Evolutionary conservation across 140 eudicot species (phyloP), one percentile per base, ranked within the genome.

Genomic region (Anethum foeniculum): DNA sequence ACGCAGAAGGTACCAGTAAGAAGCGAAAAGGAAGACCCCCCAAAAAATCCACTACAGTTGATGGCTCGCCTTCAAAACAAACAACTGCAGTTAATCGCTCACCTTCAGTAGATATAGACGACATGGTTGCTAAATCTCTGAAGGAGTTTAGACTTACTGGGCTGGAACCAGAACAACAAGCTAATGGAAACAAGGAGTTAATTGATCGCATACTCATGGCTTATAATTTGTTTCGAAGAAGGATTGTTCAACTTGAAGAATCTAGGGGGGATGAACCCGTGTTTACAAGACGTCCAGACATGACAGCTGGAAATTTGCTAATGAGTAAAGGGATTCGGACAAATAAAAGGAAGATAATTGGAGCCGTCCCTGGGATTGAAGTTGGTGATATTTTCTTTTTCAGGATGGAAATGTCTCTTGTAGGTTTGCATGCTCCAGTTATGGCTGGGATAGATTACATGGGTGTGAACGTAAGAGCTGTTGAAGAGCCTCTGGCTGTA

Each of bases 401-500:
- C 78, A 82, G 98, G 77, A 94, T 94, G 98, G 98, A 94, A 83
- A 38, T 94, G 75, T 94, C 96, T 81, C 46, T 94, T 43, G 93
- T 85, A 32, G 98, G 98, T 6, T 73, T 94, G 79, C 98, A 94
- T 78, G 89, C 96, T 28, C 98, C 93, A 15, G 89, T 89, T 69
- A 94, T 94, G 98, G 96, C 96, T 58, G 98, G 98, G 18, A 94
- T 94, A 46, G 97, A 94, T 85, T 94, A 94, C 81, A 83, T 92
- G 85, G 85, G 85, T 81, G 90, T 87, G 48, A 92, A 87, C 81
- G 47, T 87, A 30, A 87, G 87, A 12, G 83, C 69, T 47, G 95
- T 88, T 36, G 97, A 94, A 77, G 96, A 94, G 73, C 97, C 98
- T 1, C 34, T 94, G 68, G 98, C 98, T 11, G 93, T 94, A 21